These are phyloP conservation scores for Epichloe bromicola DNA, from an alignment of 2,329 filamentous ascomycete species.

Conservation along the genomic window DNA sequence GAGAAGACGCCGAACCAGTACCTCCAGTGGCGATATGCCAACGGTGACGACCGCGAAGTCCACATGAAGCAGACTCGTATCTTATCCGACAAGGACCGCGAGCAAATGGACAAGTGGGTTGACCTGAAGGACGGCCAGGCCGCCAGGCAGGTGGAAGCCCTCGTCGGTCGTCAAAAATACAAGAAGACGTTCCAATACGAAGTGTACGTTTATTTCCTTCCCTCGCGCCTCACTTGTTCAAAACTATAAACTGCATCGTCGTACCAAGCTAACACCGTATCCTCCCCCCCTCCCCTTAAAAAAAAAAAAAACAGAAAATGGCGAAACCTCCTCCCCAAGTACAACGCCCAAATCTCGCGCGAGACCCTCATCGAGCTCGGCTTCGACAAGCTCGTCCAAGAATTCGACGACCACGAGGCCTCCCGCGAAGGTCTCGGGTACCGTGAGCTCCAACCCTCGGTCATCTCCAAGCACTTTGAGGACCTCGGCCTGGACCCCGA, in stretches of 20 bases:
- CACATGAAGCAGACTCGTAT: conserved; percentile 95
- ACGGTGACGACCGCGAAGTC: conserved; percentile 93
- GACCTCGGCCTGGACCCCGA: conserved; percentile 93
- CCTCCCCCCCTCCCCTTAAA: background rate
- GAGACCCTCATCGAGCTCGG: conserved; percentile 79
- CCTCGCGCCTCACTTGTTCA: background rate
- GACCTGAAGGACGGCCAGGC: conserved; percentile 76
- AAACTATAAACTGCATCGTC: no score
- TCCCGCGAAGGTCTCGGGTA: conserved; percentile 97
- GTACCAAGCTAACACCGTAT: no score
- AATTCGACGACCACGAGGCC: conserved; percentile 97
- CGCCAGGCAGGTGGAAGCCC: conserved; percentile 62
- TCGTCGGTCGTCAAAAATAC: conserved; percentile 95
- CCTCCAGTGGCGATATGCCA: conserved; percentile 94
- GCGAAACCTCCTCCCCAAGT: conserved; percentile 75
- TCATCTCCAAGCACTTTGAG: conserved; percentile 97
- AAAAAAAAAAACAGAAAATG: conserved; percentile 57
- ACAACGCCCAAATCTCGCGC: conserved; percentile 84
- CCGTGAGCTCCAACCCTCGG: conserved; percentile 79
- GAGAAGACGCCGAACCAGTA: conserved; percentile 99
- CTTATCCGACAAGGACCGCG: conserved; percentile 70
- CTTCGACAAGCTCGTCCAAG: conserved; percentile 87
- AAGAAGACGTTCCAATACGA: conserved; percentile 99
- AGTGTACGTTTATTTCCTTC: conserved; percentile 45
- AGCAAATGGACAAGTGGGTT: conserved; percentile 82